Evolutionary conservation across 2,329 filamentous ascomycete genomes (phyloP).

Genomic region (Aspergillus clavatus): DNA sequence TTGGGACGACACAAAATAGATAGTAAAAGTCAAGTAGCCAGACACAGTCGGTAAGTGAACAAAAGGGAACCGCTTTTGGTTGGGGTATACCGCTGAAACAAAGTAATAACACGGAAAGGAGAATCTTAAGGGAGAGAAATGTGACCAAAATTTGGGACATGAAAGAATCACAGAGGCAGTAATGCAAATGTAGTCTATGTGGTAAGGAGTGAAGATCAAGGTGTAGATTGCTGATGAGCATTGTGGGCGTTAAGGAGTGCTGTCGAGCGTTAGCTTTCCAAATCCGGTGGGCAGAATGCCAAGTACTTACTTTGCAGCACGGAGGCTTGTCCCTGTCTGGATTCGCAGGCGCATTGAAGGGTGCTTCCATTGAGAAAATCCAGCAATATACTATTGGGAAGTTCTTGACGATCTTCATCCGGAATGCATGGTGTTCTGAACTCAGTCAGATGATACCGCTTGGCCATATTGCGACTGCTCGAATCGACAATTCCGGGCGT

Average conservation of each 20-base stretch:
- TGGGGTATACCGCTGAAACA: conserved; percentile 32
- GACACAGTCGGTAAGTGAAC: conserved; percentile 13
- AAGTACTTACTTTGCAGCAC: conserved; percentile 47
- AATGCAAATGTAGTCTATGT: background rate
- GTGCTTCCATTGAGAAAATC: conserved; percentile 59
- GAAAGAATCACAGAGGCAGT: background rate
- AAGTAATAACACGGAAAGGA: conserved; percentile 10
- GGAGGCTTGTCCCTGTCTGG: conserved; percentile 49
- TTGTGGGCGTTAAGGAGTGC: conserved; percentile 42
- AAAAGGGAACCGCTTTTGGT: conserved; percentile 22
- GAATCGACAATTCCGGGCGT: conserved; percentile 62
- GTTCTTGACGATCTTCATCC: conserved; percentile 85
- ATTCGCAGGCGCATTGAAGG: conserved; percentile 60
- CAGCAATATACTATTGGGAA: conserved; percentile 75
- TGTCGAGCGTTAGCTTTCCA: conserved; percentile 17
- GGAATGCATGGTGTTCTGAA: conserved; percentile 76
- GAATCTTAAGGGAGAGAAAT: conserved; percentile 2
- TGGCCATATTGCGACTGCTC: conserved; percentile 57
- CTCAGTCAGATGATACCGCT: conserved; percentile 80
- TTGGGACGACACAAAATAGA: conserved; percentile 5
- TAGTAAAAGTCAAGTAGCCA: conserved; percentile 9
- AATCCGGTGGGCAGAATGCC: background rate
- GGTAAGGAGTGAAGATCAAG: conserved; percentile 9
- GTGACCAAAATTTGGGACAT: conserved; percentile 2
- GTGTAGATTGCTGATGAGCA: conserved; percentile 24